phyloP scores from a whole-genome alignment of 2,329 filamentous ascomycete genomes.

The Cercospora citrullina region DNA sequence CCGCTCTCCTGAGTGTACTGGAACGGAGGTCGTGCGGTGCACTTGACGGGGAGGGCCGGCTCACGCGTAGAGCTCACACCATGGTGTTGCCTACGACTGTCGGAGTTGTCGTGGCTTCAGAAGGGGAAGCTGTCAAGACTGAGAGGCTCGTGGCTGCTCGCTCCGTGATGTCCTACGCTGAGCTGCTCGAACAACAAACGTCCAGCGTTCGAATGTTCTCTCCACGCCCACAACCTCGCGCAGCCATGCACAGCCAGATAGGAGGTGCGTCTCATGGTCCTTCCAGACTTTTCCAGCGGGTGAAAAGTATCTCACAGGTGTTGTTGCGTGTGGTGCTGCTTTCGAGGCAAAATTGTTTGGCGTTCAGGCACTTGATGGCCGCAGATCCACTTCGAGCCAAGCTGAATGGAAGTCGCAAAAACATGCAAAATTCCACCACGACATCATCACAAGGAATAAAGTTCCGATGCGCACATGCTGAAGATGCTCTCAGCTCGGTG shows the following conservation, averaged over 20 bases:
- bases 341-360: constrained; percentile 1
- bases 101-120: not conserved
- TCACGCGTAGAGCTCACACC: not conserved
- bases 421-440: not conserved
- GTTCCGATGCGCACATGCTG: not conserved
- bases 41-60: not conserved
- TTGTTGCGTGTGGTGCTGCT: not conserved
- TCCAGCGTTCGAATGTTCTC: not conserved
- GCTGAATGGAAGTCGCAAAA: not conserved
- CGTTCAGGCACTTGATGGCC: not conserved
- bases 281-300: not conserved
- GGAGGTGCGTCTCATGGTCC: not conserved
- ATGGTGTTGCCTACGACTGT: not conserved
- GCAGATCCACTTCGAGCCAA: not conserved
- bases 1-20: not conserved
- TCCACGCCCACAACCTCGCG: not conserved
- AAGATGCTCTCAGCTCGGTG: not conserved
- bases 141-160: not conserved
- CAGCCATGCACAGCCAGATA: not conserved
- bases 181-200: not conserved
- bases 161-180: not conserved
- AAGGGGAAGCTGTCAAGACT: not conserved
- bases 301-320: not conserved
- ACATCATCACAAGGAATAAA: not conserved
- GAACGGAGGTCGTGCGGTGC: not conserved